A percentile compares a stretch with the other conserved stretches of the same genome.
Evolutionary conservation across 176 grass and related monocot genomes (phyloP).

Genomic region (Oryza meridionalis): DNA sequence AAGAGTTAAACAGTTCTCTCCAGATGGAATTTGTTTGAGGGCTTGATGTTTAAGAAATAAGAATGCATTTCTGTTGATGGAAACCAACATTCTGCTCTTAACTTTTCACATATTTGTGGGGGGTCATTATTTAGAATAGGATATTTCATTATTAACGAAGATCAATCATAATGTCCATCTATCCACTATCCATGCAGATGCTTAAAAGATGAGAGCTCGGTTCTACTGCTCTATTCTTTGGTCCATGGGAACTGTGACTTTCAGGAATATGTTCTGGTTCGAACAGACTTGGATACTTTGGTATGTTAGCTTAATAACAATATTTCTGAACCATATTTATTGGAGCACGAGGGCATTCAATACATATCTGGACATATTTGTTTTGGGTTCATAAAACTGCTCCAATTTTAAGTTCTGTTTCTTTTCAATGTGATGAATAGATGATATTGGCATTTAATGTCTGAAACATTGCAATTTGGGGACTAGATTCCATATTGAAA

Average conservation of each 20-base stretch:
- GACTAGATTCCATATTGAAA: slow-evolving; percentile 11
- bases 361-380: not conserved
- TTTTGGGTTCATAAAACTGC: slow-evolving; percentile 25
- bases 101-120: not conserved
- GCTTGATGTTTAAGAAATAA: slow-evolving; percentile 28
- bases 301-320: slow-evolving; percentile 52
- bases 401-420: not conserved
- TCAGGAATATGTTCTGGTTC: slow-evolving; percentile 95
- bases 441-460: not conserved
- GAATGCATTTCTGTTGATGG: slow-evolving; percentile 13
- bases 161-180: slow-evolving; percentile 1
- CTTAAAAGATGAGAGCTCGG: slow-evolving; percentile 86
- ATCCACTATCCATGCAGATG: slow-evolving; percentile 47
- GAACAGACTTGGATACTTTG: slow-evolving; percentile 98
- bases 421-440: slow-evolving; percentile 1
- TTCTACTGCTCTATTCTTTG: slow-evolving; percentile 92
- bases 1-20: not conserved
- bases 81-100: slow-evolving; percentile 12
- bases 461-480: slow-evolving; percentile 18
- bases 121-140: not conserved
- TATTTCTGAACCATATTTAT: slow-evolving; percentile 26
- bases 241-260: slow-evolving; percentile 96
- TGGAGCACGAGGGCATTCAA: slow-evolving; percentile 19
- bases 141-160: slow-evolving; percentile 8
- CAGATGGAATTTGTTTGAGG: slow-evolving; percentile 2